phyloP scores from a whole-genome alignment of 768 basidiomycete species.

The Suillus luteus region DNA sequence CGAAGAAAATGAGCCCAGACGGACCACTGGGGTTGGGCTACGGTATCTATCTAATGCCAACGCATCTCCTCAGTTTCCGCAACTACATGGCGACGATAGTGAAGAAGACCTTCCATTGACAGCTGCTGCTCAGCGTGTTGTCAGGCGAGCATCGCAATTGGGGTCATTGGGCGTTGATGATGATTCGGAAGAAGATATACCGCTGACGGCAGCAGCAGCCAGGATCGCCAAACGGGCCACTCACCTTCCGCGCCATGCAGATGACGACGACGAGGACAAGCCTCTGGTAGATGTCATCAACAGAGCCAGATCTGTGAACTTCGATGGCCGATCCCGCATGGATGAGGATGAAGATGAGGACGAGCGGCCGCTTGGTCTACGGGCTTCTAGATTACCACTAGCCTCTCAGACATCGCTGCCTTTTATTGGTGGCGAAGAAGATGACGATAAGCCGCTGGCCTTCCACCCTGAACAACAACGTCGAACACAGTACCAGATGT shows the following conservation, averaged over 20 bases:
- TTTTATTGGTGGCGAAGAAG: constrained; percentile 44
- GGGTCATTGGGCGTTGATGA: constrained; percentile 34
- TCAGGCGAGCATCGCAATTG: constrained; percentile 43
- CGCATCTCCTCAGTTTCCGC: constrained; percentile 17
- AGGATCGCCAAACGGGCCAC: constrained; percentile 46
- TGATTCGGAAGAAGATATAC: constrained; percentile 74
- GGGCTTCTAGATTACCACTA: constrained; percentile 49
- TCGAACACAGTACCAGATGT: constrained; percentile 54
- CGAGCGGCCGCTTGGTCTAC: constrained; percentile 70
- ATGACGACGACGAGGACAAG: constrained; percentile 59
- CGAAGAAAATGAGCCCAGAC: constrained; percentile 52
- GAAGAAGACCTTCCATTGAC: constrained; percentile 83
- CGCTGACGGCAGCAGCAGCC: constrained; percentile 58
- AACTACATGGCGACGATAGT: constrained; percentile 51
- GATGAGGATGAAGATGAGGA: constrained; percentile 63
- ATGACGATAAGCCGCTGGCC: constrained; percentile 72
- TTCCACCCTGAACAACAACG: constrained; percentile 81
- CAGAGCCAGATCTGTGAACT: constrained; percentile 46
- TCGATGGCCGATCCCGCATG: constrained; percentile 37
- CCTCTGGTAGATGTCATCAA: constrained; percentile 66
- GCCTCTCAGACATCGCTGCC: constrained; percentile 29
- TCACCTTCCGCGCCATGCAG: constrained; percentile 7
- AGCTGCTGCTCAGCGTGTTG: constrained; percentile 58
- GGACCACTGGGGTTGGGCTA: constrained; percentile 59
- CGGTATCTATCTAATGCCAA: constrained; percentile 43